Evolutionary conservation across 129 eudicot genomes (phyloP), one percentile per base, ranked within the genome.

Genomic region (Flaveria brownii): DNA sequence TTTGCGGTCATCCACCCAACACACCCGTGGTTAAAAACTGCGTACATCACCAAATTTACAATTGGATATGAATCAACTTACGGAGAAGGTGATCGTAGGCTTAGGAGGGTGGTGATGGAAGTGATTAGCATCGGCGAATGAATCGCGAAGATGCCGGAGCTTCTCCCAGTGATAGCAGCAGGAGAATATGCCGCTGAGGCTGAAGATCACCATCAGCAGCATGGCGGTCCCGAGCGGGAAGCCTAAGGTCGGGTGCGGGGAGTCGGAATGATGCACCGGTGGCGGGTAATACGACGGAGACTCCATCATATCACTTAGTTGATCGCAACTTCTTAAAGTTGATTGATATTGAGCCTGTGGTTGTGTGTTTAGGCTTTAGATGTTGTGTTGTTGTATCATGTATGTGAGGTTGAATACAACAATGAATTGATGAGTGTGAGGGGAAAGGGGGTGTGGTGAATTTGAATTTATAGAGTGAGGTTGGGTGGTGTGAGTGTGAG

Each of bases 121-220:
- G 17, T 82, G 68, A 13, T 86, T 73, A 1, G 86, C 87, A 69
- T 87, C 88, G 51, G 52, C 17, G 75, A 17, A 74, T 9, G 74
- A 76, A 16, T 78, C 52, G 65, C 84, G 80, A 65, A 86, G 78
- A 71, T 79, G 80, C 1, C 87, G 88, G 49, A 90, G 88, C 75
- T 84, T 90, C 72, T 90, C 96, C 96, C 96, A 90, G 64, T 90
- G 96, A 72, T 90, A 90, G 74, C 91, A 88, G 41, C 96, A 90
- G 14, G 96, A 90, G 82, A 90, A 84, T 30, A 90, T 76, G 9
- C 96, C 96, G 33, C 93, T 90, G 69, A 90, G 77, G 82, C 93
- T 84, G 86, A 90, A 90, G 2, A 90, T 84, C 39, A 90, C 80
- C 14, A 90, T 78, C 45, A 90, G 13, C 4, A 90, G 86, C 30